These are phyloP conservation scores for Globisporangium echinulatum DNA, from an alignment of 352 stramenopile species.

Conservation along the genomic window DNA sequence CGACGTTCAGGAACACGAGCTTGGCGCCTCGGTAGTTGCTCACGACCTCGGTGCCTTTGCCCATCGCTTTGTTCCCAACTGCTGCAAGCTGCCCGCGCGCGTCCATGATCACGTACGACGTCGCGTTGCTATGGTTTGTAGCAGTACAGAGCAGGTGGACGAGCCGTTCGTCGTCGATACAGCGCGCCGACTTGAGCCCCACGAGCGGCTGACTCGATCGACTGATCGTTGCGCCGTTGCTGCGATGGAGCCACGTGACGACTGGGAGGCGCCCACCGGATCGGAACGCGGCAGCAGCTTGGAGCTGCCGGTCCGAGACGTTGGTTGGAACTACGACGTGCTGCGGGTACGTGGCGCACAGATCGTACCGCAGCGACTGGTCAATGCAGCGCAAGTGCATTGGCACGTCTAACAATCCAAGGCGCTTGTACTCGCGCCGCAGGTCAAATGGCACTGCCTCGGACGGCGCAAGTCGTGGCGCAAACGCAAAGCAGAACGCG, in stretches of 20 bases:
- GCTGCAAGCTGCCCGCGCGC: conserved; percentile 74
- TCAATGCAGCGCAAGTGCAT: conserved; percentile 71
- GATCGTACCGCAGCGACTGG: conserved; percentile 62
- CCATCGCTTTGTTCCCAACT: conserved; percentile 87
- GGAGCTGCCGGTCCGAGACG: conserved; percentile 88
- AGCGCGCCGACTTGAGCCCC: conserved; percentile 71
- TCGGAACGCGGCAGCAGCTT: conserved; percentile 62
- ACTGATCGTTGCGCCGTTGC: conserved; percentile 73
- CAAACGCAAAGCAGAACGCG: conserved; percentile 80
- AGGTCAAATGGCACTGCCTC: conserved; percentile 78
- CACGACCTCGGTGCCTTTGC: conserved; percentile 94
- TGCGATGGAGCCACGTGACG: conserved; percentile 67
- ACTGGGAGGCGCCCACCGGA: conserved; percentile 67
- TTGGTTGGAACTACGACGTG: conserved; percentile 89
- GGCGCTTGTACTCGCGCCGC: conserved; percentile 68
- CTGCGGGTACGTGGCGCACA: conserved; percentile 94
- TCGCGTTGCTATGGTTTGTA: conserved; percentile 20
- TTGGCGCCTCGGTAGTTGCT: conserved; percentile 93
- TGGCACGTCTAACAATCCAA: conserved; percentile 64
- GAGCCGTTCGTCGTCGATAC: conserved; percentile 69
- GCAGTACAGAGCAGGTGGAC: conserved; percentile 53
- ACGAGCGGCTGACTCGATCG: conserved; percentile 77
- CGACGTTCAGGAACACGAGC: conserved; percentile 97
- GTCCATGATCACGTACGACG: conserved; percentile 78
- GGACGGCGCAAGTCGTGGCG: conserved; percentile 57